Base-by-base conservation (phyloP, 1,284 basidiomycete genomes). In the Apiotrichum akiyoshidainum region DNA sequence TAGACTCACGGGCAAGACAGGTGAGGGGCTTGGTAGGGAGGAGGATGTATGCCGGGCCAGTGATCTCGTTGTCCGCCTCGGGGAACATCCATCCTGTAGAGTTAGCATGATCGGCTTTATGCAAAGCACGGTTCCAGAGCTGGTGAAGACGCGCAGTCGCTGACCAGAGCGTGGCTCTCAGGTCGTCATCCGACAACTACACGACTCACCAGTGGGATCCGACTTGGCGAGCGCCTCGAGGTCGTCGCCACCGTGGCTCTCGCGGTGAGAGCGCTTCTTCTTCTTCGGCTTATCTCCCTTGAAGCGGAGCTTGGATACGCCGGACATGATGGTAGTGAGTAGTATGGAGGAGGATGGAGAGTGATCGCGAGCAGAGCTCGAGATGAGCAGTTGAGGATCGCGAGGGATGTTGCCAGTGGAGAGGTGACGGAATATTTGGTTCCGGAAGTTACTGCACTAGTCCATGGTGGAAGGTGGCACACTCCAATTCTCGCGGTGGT, bases 251-350 rank as follows among this genome's bases (percentile, higher is more conserved):
- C 59, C 67, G 9, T 48, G 56, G 26, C 26, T 31, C 37, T 75
- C 72, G 46, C 70, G 65, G 57, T 78, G 77, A 8, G 71, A 69
- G 51, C 77, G 61, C 71, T 80, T 80, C 74, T 80, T 80, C 74
- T 80, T 80, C 70, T 79, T 77, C n/a, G 68, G 59, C 67, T 78
- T 78, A 53, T 80, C 80, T 48, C 80, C 80, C 61, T 81, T 81
- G 72, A 81, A 81, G 61, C 79, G 75, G 59, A 79, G 75, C 62
- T 77, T 76, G 55, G 75, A 77, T 19, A 71, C 63, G 8, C 65
- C 69, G 19, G 70, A 67, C 58, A 60, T 60, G 45, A 17, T 45
- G 35, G 21, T 21, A 5, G 44, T 46, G 26, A 19, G 35, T 47
- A 45, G 41, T 44, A 19, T 10, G n/a, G n/a, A 8, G 40, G 40